These are phyloP conservation scores for Puccinia coronata DNA, from an alignment of 1,284 basidiomycete species.

Conservation along the genomic window DNA sequence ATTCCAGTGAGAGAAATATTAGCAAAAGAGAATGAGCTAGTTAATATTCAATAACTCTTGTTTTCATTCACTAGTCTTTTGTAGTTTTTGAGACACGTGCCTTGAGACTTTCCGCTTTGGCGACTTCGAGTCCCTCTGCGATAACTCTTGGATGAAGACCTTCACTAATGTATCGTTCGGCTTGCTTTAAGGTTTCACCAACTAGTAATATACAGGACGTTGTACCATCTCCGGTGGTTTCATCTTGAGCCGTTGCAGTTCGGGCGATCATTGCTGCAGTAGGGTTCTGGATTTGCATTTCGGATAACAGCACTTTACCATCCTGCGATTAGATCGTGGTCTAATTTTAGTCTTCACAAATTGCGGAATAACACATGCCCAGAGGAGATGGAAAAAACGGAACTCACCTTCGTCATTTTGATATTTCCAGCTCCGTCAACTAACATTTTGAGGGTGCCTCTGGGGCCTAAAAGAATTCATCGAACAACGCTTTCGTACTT, in stretches of 20 bases:
- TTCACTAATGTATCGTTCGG: conserved; percentile 95
- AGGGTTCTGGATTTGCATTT: conserved; percentile 99
- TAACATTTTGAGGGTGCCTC: conserved; percentile 98
- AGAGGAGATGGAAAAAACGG: too few species aligned
- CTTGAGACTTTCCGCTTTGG: conserved; percentile 87
- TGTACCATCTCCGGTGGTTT: conserved; percentile 98
- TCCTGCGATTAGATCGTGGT: conserved; percentile 62
- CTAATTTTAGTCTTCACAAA: not conserved
- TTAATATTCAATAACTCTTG: not conserved
- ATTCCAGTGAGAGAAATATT: too few species aligned
- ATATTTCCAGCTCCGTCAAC: conserved; percentile 99
- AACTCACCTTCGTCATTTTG: conserved; percentile 89
- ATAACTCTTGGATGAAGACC: conserved; percentile 97
- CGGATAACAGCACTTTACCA: conserved; percentile 95
- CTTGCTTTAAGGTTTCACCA: conserved; percentile 95
- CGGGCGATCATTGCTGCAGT: conserved; percentile 99
- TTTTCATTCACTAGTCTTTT: not conserved
- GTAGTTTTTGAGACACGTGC: conserved; percentile 63
- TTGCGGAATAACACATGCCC: too few species aligned
- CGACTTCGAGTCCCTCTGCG: conserved; percentile 91
- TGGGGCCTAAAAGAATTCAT: conserved; percentile 67
- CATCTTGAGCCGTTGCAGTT: conserved; percentile 96
- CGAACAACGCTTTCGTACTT: not conserved
- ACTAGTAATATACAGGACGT: conserved; percentile 96
- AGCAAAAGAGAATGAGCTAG: not conserved